These are phyloP conservation scores for Limonomyces culmigenus DNA, from an alignment of 1,284 basidiomycete species.

Conservation along the genomic window DNA sequence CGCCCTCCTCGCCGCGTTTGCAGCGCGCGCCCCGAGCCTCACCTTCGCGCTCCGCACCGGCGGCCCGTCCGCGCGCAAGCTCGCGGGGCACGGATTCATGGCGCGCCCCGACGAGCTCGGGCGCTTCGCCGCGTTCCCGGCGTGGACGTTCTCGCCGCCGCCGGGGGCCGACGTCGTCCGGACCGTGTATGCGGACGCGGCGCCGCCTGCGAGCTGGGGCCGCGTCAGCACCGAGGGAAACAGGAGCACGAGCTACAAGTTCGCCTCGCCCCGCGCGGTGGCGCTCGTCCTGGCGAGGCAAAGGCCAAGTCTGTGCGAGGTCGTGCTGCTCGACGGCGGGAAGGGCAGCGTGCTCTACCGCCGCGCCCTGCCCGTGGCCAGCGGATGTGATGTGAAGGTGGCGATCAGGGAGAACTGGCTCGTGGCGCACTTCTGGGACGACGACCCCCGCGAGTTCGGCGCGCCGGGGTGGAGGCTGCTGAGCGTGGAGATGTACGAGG, in stretches of 20 bases:
- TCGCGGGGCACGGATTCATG: conserved; percentile 41
- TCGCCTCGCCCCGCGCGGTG: conserved; percentile 72
- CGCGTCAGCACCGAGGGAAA: conserved; percentile 80
- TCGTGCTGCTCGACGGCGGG: conserved; percentile 65
- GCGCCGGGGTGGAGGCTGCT: conserved; percentile 59
- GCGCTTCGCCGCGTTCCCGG: conserved; percentile 34
- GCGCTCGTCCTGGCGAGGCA: conserved; percentile 37
- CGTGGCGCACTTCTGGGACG: conserved; percentile 70
- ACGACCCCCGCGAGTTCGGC: conserved; percentile 25
- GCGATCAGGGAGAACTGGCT: conserved; percentile 86
- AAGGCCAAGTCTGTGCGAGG: conserved; percentile 26
- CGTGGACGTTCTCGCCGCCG: conserved; percentile 49
- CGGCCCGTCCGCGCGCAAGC: conserved; percentile 19
- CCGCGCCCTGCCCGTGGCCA: conserved; percentile 27
- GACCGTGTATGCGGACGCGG: conserved; percentile 28
- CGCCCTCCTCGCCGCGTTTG: conserved; percentile 23
- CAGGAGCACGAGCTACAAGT: conserved; percentile 86
- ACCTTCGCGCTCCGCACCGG: conserved; percentile 39
- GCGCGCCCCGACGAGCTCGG: conserved; percentile 22
- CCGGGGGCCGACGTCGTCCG: conserved; percentile 32
- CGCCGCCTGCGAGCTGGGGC: conserved; percentile 61
- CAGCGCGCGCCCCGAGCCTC: conserved; percentile 22
- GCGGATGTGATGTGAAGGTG: conserved; percentile 49
- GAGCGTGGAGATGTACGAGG: conserved; percentile 81
- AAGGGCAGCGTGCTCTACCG: conserved; percentile 69